Evolutionary conservation across 108 stramenopile species (phyloP), one percentile per base, ranked within the genome.

Genomic region (Cyclotella kingstonii): DNA sequence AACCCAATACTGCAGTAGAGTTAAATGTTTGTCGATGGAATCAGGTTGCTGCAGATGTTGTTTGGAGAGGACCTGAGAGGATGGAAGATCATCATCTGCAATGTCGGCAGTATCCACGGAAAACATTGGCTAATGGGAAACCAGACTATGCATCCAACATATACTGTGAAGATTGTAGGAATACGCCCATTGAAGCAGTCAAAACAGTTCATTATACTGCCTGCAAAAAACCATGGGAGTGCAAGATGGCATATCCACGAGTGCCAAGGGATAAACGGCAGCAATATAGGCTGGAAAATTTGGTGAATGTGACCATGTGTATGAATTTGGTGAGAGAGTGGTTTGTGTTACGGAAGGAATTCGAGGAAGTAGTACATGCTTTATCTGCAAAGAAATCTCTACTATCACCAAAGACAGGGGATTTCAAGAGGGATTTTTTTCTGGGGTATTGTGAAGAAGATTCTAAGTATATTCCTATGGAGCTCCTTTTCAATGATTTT

Each of bases 151-250:
- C 66, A 17, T 73, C 79, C 15, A 78, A 84, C 40, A 77, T 68
- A 0, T 14, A 59, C 19, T 87, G 86, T 55, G 60, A 79, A 33
- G 86, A 87, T 71, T 87, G 86, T 62, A 74, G 83, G 21, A 60
- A 68, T 33, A 69, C 80, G 18, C 79, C 83, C 1, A 64, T 87
- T 7, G 76, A 77, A 8, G 34, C 68, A 11, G 75, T 79, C 36
- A 82, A 75, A 33, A 82, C 79, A 14, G 83, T 63, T 18, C 86
- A 87, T 67, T 87, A 82, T 51, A 87, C 86, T 0, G 83, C 83
- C 5, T 87, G 86, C 51, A 84, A 84, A 49, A 87, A 87, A 54
- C 86, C 86, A 22, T 87, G 83, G 83, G 83, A 87, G 66, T 87
- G 86, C 50, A 54, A 36, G 28, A 44, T 82, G 8, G 80, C 84